Percentiles rank a stretch among this genome's conserved stretches.
Conservation (phyloP, 495 filamentous ascomycete species). For the Hyphodiscus hymeniophilus region DNA sequence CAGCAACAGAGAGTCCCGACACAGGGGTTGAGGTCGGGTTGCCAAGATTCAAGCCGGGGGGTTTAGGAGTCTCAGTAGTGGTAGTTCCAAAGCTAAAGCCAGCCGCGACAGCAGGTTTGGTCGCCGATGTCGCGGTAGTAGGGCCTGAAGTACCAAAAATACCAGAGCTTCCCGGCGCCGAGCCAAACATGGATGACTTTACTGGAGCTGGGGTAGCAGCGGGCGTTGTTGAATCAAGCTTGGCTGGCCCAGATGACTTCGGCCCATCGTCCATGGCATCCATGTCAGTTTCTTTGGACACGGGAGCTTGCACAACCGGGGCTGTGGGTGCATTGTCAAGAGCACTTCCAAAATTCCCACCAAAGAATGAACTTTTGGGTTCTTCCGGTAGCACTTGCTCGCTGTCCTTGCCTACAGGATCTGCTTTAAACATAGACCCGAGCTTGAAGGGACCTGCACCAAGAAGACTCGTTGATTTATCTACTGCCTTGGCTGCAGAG, state of each 20-base stretch:
- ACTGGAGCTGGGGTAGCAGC: slow-evolving; percentile 41
- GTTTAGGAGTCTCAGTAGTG: slow-evolving; percentile 5
- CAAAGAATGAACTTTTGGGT: slow-evolving; percentile 43
- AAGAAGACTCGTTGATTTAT: slow-evolving; percentile 12
- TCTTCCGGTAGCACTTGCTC: slow-evolving; percentile 37
- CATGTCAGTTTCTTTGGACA: slow-evolving; percentile 54
- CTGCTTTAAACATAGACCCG: slow-evolving; percentile 72
- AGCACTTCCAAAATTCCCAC: slow-evolving; percentile 43
- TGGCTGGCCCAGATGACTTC: slow-evolving; percentile 23
- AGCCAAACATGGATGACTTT: slow-evolving; percentile 31
- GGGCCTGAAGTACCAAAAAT: slow-evolving; percentile 22
- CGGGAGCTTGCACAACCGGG: slow-evolving; percentile 29
- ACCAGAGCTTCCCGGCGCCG: slow-evolving; percentile 21
- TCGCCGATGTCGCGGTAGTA: slow-evolving; percentile 25
- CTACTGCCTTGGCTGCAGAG: neutral
- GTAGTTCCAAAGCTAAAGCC: slow-evolving; percentile 17
- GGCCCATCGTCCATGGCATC: slow-evolving; percentile 32
- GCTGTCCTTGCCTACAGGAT: slow-evolving; percentile 56
- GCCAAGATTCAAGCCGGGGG: slow-evolving; percentile 8
- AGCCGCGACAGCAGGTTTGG: slow-evolving; percentile 17
- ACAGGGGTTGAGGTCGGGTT: neutral
- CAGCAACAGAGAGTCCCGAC: neutral
- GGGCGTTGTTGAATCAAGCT: slow-evolving; percentile 48
- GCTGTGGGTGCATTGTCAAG: slow-evolving; percentile 39
- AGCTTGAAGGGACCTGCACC: slow-evolving; percentile 56